Base-by-base conservation (phyloP, 345 rosid genomes). In the Corchorus olitorius region DNA sequence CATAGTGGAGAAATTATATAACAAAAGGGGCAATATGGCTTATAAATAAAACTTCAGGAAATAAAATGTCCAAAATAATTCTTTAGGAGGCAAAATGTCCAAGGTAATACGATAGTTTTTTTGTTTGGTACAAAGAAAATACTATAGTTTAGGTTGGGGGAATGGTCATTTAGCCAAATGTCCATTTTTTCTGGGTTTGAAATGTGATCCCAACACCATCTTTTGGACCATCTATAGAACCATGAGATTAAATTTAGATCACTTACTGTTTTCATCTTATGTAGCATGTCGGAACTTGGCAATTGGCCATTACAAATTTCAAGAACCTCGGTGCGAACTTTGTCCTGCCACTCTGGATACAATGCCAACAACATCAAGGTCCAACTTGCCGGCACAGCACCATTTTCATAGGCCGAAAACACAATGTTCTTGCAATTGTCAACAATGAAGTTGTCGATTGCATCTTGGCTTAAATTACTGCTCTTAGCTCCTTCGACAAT, bases 401-500 rank as follows among this genome's bases (percentile, higher is more conserved):
- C 76, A n/a, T 78, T 67, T 52, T 72, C 82, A 12, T 72, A 33
- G 22, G 82, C 85, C 15, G 80, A 82, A 9, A 82, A 74, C 34
- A 72, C 76, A 2, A 79, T 68, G 78, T 76, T 79, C 46, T 83
- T 83, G 70, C 80, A 77, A 11, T 73, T 79, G 48, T 79, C 86
- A 14, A 77, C 70, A 2, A 83, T 46, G 34, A 79, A 80, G 0
- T 69, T 5, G 34, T 76, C 16, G 16, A 65, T 11, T 5, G 52
- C 56, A n/a, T 54, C 35, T 8, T 79, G 59, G 22, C 69, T 74
- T 12, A 75, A 67, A 33, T 37, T 65, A 8, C 53, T 54, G 58
- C 73, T 67, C 14, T 78, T 75, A n/a, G 87, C 85, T 8, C 83
- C 89, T 14, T 83, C 89, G 33, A 84, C 72, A n/a, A 84, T 68